phyloP scores from a whole-genome alignment of 2,329 filamentous ascomycete genomes.

The Microcyclosporella mali region DNA sequence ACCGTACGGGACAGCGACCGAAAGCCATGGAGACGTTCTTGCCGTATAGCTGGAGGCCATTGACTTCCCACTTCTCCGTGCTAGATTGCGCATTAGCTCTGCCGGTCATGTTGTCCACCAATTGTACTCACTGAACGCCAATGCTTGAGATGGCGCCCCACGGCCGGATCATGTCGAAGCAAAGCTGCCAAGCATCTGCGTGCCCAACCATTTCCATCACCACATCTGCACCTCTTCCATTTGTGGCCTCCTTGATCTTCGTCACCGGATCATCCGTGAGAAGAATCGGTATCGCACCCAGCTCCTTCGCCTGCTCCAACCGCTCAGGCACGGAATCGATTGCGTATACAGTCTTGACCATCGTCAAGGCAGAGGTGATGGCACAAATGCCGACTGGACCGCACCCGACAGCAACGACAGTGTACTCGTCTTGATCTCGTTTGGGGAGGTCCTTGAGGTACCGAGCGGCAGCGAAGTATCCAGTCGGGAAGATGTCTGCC shows the following conservation, averaged over 20 bases:
- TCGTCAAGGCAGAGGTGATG: conserved; percentile 27
- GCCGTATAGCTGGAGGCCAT: conserved; percentile 43
- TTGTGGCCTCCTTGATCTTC: conserved; percentile 67
- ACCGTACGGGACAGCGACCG: conserved; percentile 46
- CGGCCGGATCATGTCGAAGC: conserved; percentile 44
- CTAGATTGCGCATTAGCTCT: conserved; percentile 7
- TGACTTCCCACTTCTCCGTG: conserved; percentile 40
- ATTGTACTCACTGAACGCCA: conserved; percentile 37
- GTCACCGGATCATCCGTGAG: conserved; percentile 51
- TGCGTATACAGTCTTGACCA: conserved; percentile 30
- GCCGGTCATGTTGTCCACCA: not conserved
- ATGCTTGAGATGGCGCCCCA: conserved; percentile 45
- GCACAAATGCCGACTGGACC: conserved; percentile 77
- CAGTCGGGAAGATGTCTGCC: conserved; percentile 80
- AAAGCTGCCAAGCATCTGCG: conserved; percentile 42
- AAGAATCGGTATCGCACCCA: conserved; percentile 80
- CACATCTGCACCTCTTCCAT: conserved; percentile 77
- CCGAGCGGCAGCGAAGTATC: conserved; percentile 76
- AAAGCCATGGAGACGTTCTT: conserved; percentile 48
- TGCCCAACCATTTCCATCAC: conserved; percentile 57
- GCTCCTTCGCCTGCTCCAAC: conserved; percentile 62
- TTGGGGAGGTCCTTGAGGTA: conserved; percentile 59
- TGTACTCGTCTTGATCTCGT: conserved; percentile 58
- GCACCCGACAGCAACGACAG: conserved; percentile 75
- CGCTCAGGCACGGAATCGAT: conserved; percentile 60